Evolutionary conservation across 495 filamentous ascomycete species (phyloP), one percentile per base, ranked within the genome.

Genomic region (Penicillium ochrochloron): DNA sequence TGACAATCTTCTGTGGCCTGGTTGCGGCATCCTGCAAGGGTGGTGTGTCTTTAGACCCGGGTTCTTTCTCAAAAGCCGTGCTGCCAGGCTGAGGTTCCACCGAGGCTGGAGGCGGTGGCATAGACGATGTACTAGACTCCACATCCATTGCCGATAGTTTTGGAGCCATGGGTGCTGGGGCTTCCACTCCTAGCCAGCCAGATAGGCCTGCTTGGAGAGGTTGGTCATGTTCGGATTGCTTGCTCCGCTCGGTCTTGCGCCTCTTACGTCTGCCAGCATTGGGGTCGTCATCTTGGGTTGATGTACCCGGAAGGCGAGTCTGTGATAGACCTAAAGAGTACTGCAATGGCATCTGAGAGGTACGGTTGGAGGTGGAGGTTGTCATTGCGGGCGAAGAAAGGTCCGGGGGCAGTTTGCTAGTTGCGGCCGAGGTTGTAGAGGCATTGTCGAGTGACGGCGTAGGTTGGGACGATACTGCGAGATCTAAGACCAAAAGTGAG

Each of bases 181-280:
- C 11, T 21, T 64, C 59, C 7, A 61, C 27, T 4, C 71, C 69
- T 7, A 73, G 65, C 71, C 71, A 73, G 58, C 57, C 59, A 51
- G 71, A 66, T 19, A 73, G 31, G 5, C 64, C 64, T 42, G 61
- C 44, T 27, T 50, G 35, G 2, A 67, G 44, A 21, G 55, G 62
- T 11, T 48, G 35, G 0, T 63, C 64, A 11, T 58, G 42, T 23
- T 64, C 65, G 0, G 62, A n/a, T 2, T 59, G 48, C 50, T 62
- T 70, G 39, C 52, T 73, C 75, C 70, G 84, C 76, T 70, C 68
- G 14, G 76, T 84, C 65, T 83, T 87, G 44, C 79, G 76, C 19
- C 86, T 76, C 67, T 88, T 88, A 42, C 78, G 74, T 25, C 82
- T 73, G 42, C 65, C 53, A 15, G 72, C 62, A 60, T 85, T 84